A percentile compares a stretch with the other conserved stretches of the same genome.
Conservation (phyloP, 1,284 basidiomycete genomes). For the Ganoderma meredithae region DNA sequence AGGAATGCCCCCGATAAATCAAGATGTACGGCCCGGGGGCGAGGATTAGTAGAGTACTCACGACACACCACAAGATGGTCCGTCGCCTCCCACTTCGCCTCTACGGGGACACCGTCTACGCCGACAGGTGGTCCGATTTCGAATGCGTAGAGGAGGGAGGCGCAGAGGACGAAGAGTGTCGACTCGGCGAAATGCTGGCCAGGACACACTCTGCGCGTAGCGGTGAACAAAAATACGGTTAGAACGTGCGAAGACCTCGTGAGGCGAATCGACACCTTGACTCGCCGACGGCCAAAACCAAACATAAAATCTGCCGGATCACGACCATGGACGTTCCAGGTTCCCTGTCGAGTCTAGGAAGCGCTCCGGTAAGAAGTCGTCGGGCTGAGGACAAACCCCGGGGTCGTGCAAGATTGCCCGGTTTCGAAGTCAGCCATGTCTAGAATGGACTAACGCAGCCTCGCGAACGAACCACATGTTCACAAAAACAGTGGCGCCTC, state of each 20-base stretch:
- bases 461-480: conserved; percentile 30
- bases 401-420: conserved; percentile 30
- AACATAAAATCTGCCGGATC: conserved; percentile 15
- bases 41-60: not conserved
- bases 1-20: not conserved
- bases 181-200: conserved; percentile 20
- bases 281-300: conserved; percentile 22
- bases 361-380: conserved; percentile 26
- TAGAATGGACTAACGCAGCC: too few species aligned
- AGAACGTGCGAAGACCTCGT: too few species aligned
- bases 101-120: not conserved
- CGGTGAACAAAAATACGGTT: too few species aligned
- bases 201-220: conserved; percentile 23
- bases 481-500: conserved; percentile 16
- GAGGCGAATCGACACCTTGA: too few species aligned
- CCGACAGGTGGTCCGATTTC: conserved; percentile 14
- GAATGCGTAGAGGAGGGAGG: conserved; percentile 21
- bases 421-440: too few species aligned
- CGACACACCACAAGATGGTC: not conserved
- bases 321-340: not conserved
- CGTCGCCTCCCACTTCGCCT: not conserved
- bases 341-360: conserved; percentile 11
- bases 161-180: conserved; percentile 21
- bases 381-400: conserved; percentile 28
- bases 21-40: too few species aligned